phyloP scores from a whole-genome alignment of 1,284 basidiomycete species.

The Puccinia coronata region DNA sequence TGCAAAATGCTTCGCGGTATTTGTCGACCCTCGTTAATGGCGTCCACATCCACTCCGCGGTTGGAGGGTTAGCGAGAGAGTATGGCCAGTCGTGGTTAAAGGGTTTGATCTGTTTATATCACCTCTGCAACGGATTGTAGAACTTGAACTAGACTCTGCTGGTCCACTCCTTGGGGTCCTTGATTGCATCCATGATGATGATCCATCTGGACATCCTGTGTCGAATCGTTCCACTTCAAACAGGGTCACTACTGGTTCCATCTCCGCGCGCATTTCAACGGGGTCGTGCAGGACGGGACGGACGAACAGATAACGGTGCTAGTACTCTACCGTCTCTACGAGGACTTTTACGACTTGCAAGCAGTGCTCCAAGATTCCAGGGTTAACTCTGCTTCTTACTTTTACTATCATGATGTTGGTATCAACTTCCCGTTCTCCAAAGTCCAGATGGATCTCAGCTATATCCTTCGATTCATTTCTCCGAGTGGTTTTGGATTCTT shows the following conservation, averaged over 20 bases:
- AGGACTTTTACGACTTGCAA: slow-evolving; percentile 98
- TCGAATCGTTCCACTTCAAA: slow-evolving; percentile 95
- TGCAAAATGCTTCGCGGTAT: slow-evolving; percentile 60
- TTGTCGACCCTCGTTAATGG: slow-evolving; percentile 70
- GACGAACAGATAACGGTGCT: slow-evolving; percentile 66
- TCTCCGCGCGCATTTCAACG: slow-evolving; percentile 82
- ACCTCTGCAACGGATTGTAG: too few relatives aligned
- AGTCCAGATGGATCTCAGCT: too few relatives aligned
- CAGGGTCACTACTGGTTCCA: slow-evolving; percentile 95
- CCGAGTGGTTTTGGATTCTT: too few relatives aligned
- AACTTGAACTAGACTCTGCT: too few relatives aligned
- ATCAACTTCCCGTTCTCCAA: too few relatives aligned
- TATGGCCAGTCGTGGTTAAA: slow-evolving; percentile 23
- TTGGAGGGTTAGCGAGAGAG: not conserved
- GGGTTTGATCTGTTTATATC: too few relatives aligned
- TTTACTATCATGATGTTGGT: too few relatives aligned
- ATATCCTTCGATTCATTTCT: too few relatives aligned
- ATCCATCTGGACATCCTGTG: too few relatives aligned
- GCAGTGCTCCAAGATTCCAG: slow-evolving; percentile 82
- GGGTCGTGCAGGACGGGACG: slow-evolving; percentile 58
- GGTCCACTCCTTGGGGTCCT: too few relatives aligned
- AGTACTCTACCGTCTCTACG: slow-evolving; percentile 90
- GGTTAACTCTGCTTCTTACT: too few relatives aligned
- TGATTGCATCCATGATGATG: too few relatives aligned
- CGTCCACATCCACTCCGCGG: slow-evolving; percentile 62